Conservation (phyloP, 2,329 filamentous ascomycete genomes). For the Monosporascus sp. region DNA sequence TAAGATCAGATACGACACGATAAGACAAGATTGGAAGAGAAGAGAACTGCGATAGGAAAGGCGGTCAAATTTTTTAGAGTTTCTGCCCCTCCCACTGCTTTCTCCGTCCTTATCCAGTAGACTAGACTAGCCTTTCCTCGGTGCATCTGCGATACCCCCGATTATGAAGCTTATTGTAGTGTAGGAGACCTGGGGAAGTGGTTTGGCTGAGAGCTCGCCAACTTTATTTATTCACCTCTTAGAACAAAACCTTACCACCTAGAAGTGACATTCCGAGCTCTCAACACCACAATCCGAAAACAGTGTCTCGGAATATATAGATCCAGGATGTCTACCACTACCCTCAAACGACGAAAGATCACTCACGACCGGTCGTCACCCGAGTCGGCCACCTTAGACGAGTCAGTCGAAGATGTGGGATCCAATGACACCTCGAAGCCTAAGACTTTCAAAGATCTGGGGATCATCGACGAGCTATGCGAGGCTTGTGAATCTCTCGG, state of each 20-base stretch:
- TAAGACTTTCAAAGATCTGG: slow-evolving; percentile 68
- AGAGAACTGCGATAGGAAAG: background rate
- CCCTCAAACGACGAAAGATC: slow-evolving; percentile 37
- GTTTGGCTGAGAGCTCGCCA: too few relatives aligned
- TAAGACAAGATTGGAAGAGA: background rate
- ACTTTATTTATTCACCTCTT: too few relatives aligned
- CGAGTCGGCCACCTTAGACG: slow-evolving; percentile 18
- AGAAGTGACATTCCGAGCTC: too few relatives aligned
- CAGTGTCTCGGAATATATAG: slow-evolving; percentile 2
- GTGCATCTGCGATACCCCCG: too few relatives aligned
- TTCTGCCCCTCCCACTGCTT: background rate
- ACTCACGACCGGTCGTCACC: slow-evolving; percentile 17
- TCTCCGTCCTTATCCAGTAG: background rate
- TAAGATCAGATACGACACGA: background rate
- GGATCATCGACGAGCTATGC: slow-evolving; percentile 79
- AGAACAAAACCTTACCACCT: too few relatives aligned
- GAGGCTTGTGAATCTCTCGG: slow-evolving; percentile 80
- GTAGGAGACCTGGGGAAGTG: too few relatives aligned
- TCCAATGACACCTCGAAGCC: background rate
- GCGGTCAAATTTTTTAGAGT: background rate
- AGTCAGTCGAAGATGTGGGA: slow-evolving; percentile 14
- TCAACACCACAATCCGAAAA: too few relatives aligned
- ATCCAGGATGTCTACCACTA: slow-evolving; percentile 28
- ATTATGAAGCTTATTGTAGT: too few relatives aligned
- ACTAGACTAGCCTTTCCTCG: too few relatives aligned